Percentiles rank a stretch among this genome's conserved stretches.
These are phyloP conservation scores for Linaria vulgaris DNA, from an alignment of 257 asterid species.

Conservation along the genomic window DNA sequence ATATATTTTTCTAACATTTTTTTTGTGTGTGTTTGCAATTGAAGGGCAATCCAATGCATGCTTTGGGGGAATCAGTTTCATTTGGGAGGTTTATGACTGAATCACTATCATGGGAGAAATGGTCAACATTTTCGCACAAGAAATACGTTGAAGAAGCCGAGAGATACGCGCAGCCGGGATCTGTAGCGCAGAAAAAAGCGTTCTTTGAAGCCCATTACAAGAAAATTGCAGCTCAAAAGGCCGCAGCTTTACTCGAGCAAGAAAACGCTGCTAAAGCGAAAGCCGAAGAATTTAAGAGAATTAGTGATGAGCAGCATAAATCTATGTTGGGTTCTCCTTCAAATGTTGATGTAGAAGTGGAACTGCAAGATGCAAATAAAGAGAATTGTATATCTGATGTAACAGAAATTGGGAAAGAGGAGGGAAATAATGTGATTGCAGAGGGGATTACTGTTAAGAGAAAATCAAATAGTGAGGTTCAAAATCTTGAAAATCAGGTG, in stretches of 20 bases:
- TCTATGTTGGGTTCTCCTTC: neutral
- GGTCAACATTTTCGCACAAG: slow-evolving; percentile 90
- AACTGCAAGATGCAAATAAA: no score
- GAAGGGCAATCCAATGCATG: slow-evolving; percentile 70
- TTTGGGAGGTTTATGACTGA: slow-evolving; percentile 81
- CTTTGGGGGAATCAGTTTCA: slow-evolving; percentile 80
- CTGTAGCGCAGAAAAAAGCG: slow-evolving; percentile 95
- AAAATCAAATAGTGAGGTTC: slow-evolving; percentile 16
- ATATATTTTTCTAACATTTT: no score
- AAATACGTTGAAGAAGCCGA: slow-evolving; percentile 92
- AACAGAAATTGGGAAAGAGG: slow-evolving; percentile 21
- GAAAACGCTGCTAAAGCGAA: slow-evolving; percentile 35
- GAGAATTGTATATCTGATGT: neutral
- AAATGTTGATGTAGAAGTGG: slow-evolving; percentile 17
- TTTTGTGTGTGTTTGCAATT: slow-evolving; percentile 6
- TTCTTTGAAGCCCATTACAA: slow-evolving; percentile 98
- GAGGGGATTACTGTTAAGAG: slow-evolving; percentile 12
- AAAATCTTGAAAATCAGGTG: slow-evolving; percentile 34
- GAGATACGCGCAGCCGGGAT: slow-evolving; percentile 79
- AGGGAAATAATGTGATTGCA: slow-evolving; percentile 6
- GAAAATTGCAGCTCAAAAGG: slow-evolving; percentile 82
- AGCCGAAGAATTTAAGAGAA: slow-evolving; percentile 10
- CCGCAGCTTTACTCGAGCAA: slow-evolving; percentile 69
- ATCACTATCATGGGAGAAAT: slow-evolving; percentile 80
- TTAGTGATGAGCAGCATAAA: no score